These are phyloP conservation scores for Phytophthora hybrid DNA, from an alignment of 352 stramenopile species.

Conservation along the genomic window DNA sequence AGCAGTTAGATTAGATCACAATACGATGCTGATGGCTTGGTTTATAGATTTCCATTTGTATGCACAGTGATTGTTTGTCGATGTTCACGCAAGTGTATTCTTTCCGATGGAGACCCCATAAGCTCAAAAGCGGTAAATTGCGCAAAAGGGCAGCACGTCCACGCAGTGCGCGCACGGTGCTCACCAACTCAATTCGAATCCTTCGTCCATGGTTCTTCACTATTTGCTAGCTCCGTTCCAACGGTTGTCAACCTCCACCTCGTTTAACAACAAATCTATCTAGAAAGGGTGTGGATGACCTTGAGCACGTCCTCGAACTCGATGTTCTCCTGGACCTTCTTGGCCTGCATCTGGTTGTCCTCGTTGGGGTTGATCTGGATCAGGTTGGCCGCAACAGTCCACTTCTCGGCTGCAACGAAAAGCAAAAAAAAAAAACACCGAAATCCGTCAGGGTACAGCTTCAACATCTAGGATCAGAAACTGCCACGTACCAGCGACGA, in stretches of 20 bases:
- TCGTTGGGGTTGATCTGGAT: constrained; percentile 75
- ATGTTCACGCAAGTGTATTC: constrained; percentile 9
- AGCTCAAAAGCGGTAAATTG: constrained; percentile 14
- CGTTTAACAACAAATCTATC: constrained; percentile 73
- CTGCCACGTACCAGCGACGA: constrained; percentile 56
- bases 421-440: constrained; percentile 10
- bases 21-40: constrained; percentile 35
- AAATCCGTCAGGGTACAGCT: constrained; percentile 27
- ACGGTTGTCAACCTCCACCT: constrained; percentile 20
- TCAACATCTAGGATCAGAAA: constrained; percentile 11
- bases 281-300: constrained; percentile 88
- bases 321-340: constrained; percentile 90
- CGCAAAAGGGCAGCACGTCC: constrained; percentile 32
- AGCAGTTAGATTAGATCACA: constrained; percentile 47
- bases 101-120: neutral
- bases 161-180: constrained; percentile 11
- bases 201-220: constrained; percentile 26
- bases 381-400: constrained; percentile 63
- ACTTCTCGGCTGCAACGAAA: constrained; percentile 65
- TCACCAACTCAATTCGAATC: constrained; percentile 32
- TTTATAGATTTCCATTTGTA: constrained; percentile 42
- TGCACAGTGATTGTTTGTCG: constrained; percentile 9
- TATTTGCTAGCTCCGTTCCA: constrained; percentile 31
- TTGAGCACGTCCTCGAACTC: constrained; percentile 88
- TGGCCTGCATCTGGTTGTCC: constrained; percentile 89